Percentiles rank a stretch among this genome's conserved stretches.
Conservation (phyloP, 495 filamentous ascomycete species). For the Talaromyces liani region DNA sequence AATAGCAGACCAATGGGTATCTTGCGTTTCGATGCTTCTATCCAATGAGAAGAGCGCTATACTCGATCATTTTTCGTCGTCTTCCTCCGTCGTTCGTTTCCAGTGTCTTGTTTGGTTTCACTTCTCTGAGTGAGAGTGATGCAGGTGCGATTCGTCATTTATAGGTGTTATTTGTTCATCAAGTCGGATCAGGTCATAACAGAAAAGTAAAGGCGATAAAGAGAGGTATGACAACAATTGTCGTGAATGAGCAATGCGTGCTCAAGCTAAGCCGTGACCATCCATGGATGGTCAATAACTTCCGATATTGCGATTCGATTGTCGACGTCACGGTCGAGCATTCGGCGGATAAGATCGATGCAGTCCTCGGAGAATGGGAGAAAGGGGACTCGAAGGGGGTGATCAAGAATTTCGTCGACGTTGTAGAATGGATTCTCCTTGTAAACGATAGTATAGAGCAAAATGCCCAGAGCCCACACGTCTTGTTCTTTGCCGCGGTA, state of each 20-base stretch:
- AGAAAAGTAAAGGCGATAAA: not conserved
- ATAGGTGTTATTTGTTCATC: not conserved
- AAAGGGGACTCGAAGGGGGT: slow-evolving; percentile 86
- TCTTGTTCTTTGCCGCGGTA: slow-evolving; percentile 97
- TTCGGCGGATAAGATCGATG: slow-evolving; percentile 79
- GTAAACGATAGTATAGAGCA: slow-evolving; percentile 97
- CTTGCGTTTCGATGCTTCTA: slow-evolving; percentile 9
- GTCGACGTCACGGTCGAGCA: slow-evolving; percentile 87
- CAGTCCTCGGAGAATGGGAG: slow-evolving; percentile 79
- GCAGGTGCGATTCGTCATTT: not conserved
- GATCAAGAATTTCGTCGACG: slow-evolving; percentile 98
- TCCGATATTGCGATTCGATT: slow-evolving; percentile 72
- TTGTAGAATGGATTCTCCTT: slow-evolving; percentile 99
- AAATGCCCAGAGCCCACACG: slow-evolving; percentile 96
- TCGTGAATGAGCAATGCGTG: not conserved
- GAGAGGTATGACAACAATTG: not conserved
- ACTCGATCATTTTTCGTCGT: slow-evolving; percentile 1
- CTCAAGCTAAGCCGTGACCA: slow-evolving; percentile 21
- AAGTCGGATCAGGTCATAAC: not conserved
- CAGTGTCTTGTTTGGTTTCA: not conserved
- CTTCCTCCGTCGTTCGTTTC: not conserved
- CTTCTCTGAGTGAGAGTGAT: not conserved
- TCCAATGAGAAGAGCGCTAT: slow-evolving; percentile 5
- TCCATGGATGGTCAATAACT: slow-evolving; percentile 82
- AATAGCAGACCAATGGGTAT: slow-evolving; percentile 8